These are phyloP conservation scores for Leptomonas seymouri DNA, from an alignment of 208 protist species.

Conservation along the genomic window DNA sequence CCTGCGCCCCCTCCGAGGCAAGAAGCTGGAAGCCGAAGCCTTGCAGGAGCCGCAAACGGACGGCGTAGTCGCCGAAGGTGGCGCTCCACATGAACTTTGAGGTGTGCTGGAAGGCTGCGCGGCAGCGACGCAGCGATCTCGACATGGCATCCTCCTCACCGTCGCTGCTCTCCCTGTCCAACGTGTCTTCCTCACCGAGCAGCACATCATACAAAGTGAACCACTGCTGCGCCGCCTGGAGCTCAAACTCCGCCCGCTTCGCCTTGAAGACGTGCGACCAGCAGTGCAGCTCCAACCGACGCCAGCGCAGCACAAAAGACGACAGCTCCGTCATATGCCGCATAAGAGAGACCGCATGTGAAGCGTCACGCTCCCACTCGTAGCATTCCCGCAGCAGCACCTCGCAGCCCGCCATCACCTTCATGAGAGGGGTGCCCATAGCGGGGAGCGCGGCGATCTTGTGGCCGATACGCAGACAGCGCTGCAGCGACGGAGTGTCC, in stretches of 20 bases:
- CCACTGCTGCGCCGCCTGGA: slow-evolving; percentile 69
- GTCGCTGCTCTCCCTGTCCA: not conserved
- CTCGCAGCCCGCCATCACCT: slow-evolving; percentile 95
- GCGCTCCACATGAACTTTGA: slow-evolving; percentile 84
- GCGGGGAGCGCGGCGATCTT: slow-evolving; percentile 89
- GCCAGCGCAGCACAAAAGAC: slow-evolving; percentile 96
- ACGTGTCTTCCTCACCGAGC: slow-evolving; percentile 16
- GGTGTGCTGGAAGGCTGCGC: slow-evolving; percentile 53
- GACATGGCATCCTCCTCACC: slow-evolving; percentile 27
- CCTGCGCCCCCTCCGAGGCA: slow-evolving; percentile 33
- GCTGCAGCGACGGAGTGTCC: slow-evolving; percentile 91
- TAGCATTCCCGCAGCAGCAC: slow-evolving; percentile 94
- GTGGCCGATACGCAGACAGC: slow-evolving; percentile 75
- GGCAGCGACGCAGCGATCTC: slow-evolving; percentile 34
- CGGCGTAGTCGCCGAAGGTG: slow-evolving; percentile 78
- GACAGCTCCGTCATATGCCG: slow-evolving; percentile 89
- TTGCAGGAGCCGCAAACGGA: slow-evolving; percentile 64
- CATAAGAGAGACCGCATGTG: slow-evolving; percentile 88
- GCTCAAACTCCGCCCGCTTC: slow-evolving; percentile 78
- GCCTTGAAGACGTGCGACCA: slow-evolving; percentile 93
- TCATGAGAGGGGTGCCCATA: slow-evolving; percentile 91
- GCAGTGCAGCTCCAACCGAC: slow-evolving; percentile 95
- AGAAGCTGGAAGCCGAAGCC: slow-evolving; percentile 77
- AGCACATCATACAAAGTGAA: slow-evolving; percentile 83
- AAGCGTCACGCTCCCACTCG: slow-evolving; percentile 97